Base-by-base conservation (phyloP, 2,329 filamentous ascomycete species). In the Atkinsonella texensis region DNA sequence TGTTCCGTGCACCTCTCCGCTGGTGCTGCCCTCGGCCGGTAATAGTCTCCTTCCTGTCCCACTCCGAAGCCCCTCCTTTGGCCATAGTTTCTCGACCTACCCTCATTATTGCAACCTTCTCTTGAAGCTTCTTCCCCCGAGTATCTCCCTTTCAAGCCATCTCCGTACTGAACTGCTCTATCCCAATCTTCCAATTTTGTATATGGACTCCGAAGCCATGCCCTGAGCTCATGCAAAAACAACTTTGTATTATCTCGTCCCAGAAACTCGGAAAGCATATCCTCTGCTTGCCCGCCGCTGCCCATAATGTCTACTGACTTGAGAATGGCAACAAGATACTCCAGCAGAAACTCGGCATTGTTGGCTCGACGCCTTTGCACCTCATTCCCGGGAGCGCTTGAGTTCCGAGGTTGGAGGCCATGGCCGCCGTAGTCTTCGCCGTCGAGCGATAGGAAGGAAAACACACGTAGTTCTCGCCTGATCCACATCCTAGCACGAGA, bases 171-270 rank as follows among this genome's bases (percentile, higher is more conserved):
- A 13, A 90, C 87, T 56, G 81, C 73, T 17, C 76, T 71, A 69
- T 96, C 91, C 89, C 89, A 97, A 46, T 84, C 84, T 49, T 80
- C 75, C 9, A 95, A 66, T 9, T 76, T 81, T 2, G 67, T 74
- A 60, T 81, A 91, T 0, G 90, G 89, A 65, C 89, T 95, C 52
- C 88, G 76, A 58, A 97, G 67, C 81, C 87, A 97, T 11, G 81
- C 79, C 54, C 84, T 78, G 54, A 96, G 67, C 69, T 97, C 91
- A 67, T 97, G 91, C 53, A 95, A 67, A 57, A 97, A 88, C 40
- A 95, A 65, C 17, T 75, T 73, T 1, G 88, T 81, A 64, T 89
- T 80, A 17, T 84, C 79, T 51, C 82, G 73, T 0, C 89, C 89
- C 4, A 96, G 62, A 57, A 89, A 93, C 47, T 93, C 87, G 20